Evolutionary conservation across 2,329 filamentous ascomycete genomes (phyloP).

Genomic region (Pyrenophora tritici-repentis): DNA sequence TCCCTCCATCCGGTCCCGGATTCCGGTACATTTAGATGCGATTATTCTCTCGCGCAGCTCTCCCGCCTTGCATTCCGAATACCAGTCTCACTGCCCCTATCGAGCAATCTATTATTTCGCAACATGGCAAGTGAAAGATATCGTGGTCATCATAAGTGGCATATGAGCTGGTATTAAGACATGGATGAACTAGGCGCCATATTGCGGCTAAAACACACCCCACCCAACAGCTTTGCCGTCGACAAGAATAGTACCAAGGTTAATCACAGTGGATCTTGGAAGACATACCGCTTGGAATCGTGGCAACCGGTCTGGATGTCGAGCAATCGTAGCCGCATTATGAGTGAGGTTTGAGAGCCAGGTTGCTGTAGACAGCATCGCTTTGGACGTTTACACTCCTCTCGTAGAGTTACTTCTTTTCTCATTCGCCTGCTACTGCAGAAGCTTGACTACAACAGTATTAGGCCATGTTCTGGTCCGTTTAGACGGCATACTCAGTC

Average conservation of each 20-base stretch:
- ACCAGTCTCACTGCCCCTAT: conserved; percentile 10
- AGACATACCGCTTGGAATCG: conserved; percentile 4
- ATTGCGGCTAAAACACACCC: conserved; percentile 35
- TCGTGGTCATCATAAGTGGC: neutral
- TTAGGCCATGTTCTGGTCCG: too few species aligned
- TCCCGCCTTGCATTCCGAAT: neutral
- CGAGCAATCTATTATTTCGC: conserved; percentile 7
- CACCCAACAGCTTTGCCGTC: conserved; percentile 10
- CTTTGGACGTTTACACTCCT: too few species aligned
- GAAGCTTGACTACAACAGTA: too few species aligned
- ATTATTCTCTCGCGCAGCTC: neutral
- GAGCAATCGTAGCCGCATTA: too few species aligned
- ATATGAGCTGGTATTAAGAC: conserved; percentile 6
- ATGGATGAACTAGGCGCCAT: conserved; percentile 22
- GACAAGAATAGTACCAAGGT: conserved; percentile 31
- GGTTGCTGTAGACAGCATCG: too few species aligned
- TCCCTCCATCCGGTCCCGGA: conserved; percentile 16
- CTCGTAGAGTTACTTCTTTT: too few species aligned
- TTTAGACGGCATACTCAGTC: too few species aligned
- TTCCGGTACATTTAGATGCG: conserved; percentile 3
- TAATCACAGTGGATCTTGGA: conserved; percentile 6
- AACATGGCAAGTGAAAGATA: neutral
- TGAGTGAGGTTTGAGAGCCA: too few species aligned
- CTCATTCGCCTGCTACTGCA: too few species aligned
- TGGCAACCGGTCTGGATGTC: neutral